Conservation (phyloP, 83 land plant species). For the Picea abies region DNA sequence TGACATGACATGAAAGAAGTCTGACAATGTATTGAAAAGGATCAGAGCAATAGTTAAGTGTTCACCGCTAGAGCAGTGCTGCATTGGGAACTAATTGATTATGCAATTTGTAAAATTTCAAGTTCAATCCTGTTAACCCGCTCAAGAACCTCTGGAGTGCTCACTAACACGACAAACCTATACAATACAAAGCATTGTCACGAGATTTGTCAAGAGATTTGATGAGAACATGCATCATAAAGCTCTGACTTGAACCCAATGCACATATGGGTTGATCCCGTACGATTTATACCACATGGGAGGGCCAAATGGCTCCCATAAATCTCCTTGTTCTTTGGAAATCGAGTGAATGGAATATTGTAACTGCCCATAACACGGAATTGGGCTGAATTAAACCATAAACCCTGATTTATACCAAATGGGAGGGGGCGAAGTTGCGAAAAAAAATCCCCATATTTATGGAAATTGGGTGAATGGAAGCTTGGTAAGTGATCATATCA, state of each 20-base stretch:
- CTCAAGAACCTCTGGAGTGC: slow-evolving; percentile 55
- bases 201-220: slow-evolving; percentile 4
- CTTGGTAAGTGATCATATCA: too few relatives aligned
- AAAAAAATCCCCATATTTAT: too few relatives aligned
- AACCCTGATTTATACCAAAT: too few relatives aligned
- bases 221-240: neutral
- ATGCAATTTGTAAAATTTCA: slow-evolving; percentile 53
- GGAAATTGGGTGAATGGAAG: too few relatives aligned
- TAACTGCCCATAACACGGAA: too few relatives aligned
- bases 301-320: too few relatives aligned
- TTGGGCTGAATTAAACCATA: too few relatives aligned
- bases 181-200: neutral
- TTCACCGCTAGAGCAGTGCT: neutral
- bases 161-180: slow-evolving; percentile 57
- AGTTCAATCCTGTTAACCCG: slow-evolving; percentile 42
- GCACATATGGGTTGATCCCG: neutral
- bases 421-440: too few relatives aligned
- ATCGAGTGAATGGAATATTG: too few relatives aligned
- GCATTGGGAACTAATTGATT: slow-evolving; percentile 20
- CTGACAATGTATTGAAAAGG: neutral
- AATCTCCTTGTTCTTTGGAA: too few relatives aligned
- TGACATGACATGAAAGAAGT: too few relatives aligned
- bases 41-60: neutral
- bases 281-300: too few relatives aligned
- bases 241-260: neutral